Percentiles rank a stretch among this genome's conserved stretches.
Evolutionary conservation across 73 alveolate genomes (phyloP).

Genomic region (Symbiodinium natans): DNA sequence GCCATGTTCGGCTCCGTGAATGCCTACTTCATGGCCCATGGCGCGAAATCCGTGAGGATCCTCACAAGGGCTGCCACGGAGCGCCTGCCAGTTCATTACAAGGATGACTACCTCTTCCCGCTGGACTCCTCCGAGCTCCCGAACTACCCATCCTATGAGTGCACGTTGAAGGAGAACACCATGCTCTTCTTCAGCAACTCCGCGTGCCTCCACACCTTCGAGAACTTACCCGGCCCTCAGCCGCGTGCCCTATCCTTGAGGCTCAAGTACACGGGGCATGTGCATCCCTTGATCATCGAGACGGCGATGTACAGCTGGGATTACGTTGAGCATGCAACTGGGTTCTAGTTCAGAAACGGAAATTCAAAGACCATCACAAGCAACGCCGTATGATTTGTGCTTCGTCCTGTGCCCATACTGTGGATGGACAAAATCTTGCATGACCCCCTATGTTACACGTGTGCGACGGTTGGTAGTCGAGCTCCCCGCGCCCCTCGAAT

Average conservation of each 20-base stretch:
- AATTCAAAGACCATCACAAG: no score
- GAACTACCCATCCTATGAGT: neutral
- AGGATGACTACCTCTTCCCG: slow-evolving; percentile 4
- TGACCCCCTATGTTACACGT: no score
- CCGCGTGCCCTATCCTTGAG: neutral
- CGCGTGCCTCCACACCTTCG: neutral
- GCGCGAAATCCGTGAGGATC: neutral
- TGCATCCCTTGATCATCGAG: neutral
- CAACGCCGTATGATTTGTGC: no score
- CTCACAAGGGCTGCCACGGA: neutral
- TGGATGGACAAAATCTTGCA: no score
- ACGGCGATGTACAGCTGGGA: neutral
- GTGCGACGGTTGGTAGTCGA: no score
- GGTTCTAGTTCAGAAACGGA: no score
- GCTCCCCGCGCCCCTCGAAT: no score
- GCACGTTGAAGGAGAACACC: neutral
- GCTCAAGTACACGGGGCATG: neutral
- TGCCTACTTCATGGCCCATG: neutral
- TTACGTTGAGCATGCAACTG: neutral
- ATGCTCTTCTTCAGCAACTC: neutral
- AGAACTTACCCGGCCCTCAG: slow-evolving; percentile 2
- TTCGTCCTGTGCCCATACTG: no score
- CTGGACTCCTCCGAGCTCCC: neutral
- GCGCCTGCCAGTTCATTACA: neutral
- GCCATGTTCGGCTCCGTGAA: slow-evolving; percentile 24